Conservation (phyloP, 2,329 filamentous ascomycete species). For the Diaporthe sp. region DNA sequence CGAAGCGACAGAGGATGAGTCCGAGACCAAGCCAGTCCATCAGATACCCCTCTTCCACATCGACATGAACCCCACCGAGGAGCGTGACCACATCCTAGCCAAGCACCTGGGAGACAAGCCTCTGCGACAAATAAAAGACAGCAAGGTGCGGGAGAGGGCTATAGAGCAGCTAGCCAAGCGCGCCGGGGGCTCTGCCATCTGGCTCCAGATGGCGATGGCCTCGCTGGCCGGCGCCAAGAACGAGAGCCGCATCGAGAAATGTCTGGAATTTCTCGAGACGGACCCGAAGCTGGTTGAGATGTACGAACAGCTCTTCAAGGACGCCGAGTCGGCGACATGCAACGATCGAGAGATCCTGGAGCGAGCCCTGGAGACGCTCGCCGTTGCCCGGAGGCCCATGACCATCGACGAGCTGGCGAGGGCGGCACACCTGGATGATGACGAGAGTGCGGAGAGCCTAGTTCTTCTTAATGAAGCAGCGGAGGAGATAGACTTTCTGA, state of each 20-base stretch:
- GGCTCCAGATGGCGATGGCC: constrained; percentile 4
- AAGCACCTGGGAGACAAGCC: constrained; percentile 6
- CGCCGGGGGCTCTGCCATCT: constrained; percentile 3
- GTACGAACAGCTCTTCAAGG: neutral
- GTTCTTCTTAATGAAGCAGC: neutral
- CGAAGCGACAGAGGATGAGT: neutral
- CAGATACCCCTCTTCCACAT: neutral
- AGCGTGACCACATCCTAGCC: constrained; percentile 3
- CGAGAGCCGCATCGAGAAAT: neutral
- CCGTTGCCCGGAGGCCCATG: constrained; percentile 6
- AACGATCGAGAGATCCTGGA: constrained; percentile 14
- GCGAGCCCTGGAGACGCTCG: constrained; percentile 9
- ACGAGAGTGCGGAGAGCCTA: neutral
- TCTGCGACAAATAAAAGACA: neutral
- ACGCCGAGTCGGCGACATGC: constrained; percentile 1
- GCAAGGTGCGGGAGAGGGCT: neutral
- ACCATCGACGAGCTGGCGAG: constrained; percentile 8
- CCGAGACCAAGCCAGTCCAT: neutral
- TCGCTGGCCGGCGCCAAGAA: constrained; percentile 13
- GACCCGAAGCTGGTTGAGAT: neutral
- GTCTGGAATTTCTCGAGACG: neutral
- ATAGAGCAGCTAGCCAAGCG: constrained; percentile 6
- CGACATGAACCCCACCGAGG: neutral
- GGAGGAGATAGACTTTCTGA: neutral
- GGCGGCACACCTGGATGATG: neutral